Base-by-base conservation (phyloP, 1,284 basidiomycete species). In the Heterobasidion irregulare region DNA sequence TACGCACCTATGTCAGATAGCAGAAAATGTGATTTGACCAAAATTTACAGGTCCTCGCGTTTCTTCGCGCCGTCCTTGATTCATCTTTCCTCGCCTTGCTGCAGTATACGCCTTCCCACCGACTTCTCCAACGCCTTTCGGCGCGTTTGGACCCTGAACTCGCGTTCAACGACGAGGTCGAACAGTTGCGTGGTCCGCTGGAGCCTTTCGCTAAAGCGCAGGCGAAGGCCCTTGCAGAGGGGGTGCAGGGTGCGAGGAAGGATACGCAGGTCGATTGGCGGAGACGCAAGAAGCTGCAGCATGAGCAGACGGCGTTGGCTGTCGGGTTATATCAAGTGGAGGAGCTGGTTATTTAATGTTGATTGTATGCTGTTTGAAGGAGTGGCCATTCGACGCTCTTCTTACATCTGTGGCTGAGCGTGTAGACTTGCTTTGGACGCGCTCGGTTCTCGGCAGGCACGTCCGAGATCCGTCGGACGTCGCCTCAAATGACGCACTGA, bases 301-400 rank as follows among this genome's bases (percentile, higher is more conserved):
- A 75, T 52, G 79, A 83, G 59, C 77, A 77, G 59, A 74, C 74
- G 33, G 73, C 70, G 44, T 70, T 82, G 58, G 73, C 72, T 41
- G 71, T 89, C 54, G 84, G 85, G 33, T 62, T 82, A 59, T 89
- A 90, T 66, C 81, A 80, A 65, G 63, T 89, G 58, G 87, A 90
- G 62, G 84, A 88, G 62, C 71, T 89, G 57, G 71, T 78, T 38
- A 57, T 62, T 47, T 62, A 55, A 33, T 41, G 18, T 41, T n/a
- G 38, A 41, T 41, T 41, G n/a, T 41, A 26, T 26, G 26, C 26
- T 26, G 26, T 26, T 26, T 26, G 26, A 26, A 26, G 4, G 4
- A 5, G 26, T 26, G 26, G 26, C 26, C 26, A 5, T 26, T 26
- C 26, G 26, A 26, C 26, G 26, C 26, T 26, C 26, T 26, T 26